Evolutionary conservation across 2,329 filamentous ascomycete genomes (phyloP).

Genomic region (Cytospora schulzeri): DNA sequence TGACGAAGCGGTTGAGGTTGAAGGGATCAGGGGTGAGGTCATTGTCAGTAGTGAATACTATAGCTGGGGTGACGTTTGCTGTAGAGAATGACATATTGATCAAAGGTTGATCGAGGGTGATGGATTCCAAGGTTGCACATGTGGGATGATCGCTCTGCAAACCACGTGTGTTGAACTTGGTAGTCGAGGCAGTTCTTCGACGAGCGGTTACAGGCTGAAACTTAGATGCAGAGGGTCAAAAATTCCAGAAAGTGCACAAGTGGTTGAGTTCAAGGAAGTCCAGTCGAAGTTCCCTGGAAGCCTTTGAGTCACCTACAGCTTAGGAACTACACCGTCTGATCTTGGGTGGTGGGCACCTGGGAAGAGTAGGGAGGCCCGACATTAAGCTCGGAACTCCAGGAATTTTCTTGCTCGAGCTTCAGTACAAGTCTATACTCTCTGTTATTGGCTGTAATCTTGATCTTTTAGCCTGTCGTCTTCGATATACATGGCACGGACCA

Average conservation of each 20-base stretch:
- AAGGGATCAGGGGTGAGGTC: conserved; percentile 8
- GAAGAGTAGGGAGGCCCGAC: no score
- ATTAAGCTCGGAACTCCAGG: background rate
- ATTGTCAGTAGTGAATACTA: background rate
- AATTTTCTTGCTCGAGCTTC: no score
- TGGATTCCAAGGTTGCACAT: no score
- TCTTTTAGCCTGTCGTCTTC: no score
- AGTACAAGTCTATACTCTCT: no score
- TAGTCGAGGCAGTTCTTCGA: background rate
- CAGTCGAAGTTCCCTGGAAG: background rate
- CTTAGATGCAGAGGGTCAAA: background rate
- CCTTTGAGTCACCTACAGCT: background rate
- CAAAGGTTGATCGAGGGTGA: background rate
- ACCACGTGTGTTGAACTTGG: background rate
- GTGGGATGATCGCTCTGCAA: background rate
- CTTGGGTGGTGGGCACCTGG: background rate
- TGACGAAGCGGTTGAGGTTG: conserved; percentile 20
- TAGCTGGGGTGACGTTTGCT: background rate
- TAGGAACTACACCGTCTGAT: background rate
- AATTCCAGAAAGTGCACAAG: background rate
- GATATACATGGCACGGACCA: background rate
- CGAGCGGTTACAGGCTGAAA: background rate
- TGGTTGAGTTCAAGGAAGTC: background rate
- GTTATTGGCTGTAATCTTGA: no score
- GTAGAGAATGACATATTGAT: background rate